Conservation (phyloP, 2,329 filamentous ascomycete genomes). For the Arthrobotrys sinensis region DNA sequence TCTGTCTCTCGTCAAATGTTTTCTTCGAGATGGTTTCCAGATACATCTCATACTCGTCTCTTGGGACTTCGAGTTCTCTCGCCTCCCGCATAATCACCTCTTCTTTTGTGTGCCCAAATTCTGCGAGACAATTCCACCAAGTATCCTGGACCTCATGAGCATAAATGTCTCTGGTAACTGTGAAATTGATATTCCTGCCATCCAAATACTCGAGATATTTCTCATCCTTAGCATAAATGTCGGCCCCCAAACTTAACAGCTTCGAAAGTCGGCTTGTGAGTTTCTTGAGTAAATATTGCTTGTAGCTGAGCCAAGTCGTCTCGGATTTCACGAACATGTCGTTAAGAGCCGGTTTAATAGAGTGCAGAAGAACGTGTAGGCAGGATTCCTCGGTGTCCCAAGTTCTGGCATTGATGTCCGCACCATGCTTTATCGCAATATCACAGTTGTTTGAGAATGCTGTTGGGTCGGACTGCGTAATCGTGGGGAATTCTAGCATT, state of each 20-base stretch:
- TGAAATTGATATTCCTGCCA: constrained; percentile 20
- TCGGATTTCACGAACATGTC: constrained; percentile 23
- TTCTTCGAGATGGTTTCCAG: constrained; percentile 17
- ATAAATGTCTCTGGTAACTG: constrained; percentile 41
- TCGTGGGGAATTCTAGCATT: constrained; percentile 26
- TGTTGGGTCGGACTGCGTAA: neutral
- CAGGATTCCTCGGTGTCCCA: constrained; percentile 31
- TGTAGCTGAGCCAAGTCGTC: constrained; percentile 26
- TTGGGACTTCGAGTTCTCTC: constrained; percentile 9
- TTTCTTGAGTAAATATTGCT: neutral
- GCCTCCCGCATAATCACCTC: constrained; percentile 29
- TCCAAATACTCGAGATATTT: constrained; percentile 12
- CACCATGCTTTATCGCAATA: constrained; percentile 31
- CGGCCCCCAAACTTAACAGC: constrained; percentile 27
- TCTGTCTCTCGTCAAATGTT: constrained; percentile 15
- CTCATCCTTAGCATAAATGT: constrained; percentile 43
- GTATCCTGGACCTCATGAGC: constrained; percentile 28
- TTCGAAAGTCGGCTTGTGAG: neutral
- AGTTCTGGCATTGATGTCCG: constrained; percentile 31
- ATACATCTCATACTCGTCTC: constrained; percentile 36
- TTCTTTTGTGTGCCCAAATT: constrained; percentile 10
- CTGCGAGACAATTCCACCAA: constrained; percentile 35
- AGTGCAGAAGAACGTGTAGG: constrained; percentile 27
- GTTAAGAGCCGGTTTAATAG: neutral
- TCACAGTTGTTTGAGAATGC: constrained; percentile 26